Conservation (phyloP, 352 stramenopile genomes). For the Globisporangium takayamanum region DNA sequence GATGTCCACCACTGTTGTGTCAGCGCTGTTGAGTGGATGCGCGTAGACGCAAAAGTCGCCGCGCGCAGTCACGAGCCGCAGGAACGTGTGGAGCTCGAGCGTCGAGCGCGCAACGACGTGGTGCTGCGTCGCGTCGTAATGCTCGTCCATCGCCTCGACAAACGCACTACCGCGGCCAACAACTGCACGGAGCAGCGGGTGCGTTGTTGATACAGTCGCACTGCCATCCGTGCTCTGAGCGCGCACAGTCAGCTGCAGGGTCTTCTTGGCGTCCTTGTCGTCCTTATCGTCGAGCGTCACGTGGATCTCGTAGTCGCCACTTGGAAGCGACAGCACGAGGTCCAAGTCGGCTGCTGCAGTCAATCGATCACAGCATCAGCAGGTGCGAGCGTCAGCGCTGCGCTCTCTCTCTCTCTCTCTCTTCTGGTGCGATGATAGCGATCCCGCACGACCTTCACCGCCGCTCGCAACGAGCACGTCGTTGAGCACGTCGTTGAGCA, state of each 20-base stretch:
- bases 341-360: constrained; percentile 11
- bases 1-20: neutral
- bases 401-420: neutral
- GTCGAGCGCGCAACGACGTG: constrained; percentile 6
- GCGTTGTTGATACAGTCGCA: constrained; percentile 2
- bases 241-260: neutral
- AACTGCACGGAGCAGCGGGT: constrained; percentile 11
- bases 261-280: neutral
- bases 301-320: constrained; percentile 18
- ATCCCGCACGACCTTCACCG: too few species aligned
- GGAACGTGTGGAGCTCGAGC: constrained; percentile 20
- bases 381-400: too few species aligned
- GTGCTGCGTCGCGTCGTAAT: constrained; percentile 7
- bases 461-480: too few species aligned
- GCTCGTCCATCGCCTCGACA: neutral
- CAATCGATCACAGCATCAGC: too few species aligned
- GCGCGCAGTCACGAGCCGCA: constrained; percentile 15
- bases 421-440: too few species aligned
- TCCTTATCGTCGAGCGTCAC: constrained; percentile 8
- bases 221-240: too few species aligned
- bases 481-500: too few species aligned
- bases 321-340: constrained; percentile 13
- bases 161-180: constrained; percentile 4
- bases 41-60: constrained; percentile 7
- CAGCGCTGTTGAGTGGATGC: neutral